Base-by-base conservation (phyloP, 1,284 basidiomycete species). In the Heterobasidion occidentale region DNA sequence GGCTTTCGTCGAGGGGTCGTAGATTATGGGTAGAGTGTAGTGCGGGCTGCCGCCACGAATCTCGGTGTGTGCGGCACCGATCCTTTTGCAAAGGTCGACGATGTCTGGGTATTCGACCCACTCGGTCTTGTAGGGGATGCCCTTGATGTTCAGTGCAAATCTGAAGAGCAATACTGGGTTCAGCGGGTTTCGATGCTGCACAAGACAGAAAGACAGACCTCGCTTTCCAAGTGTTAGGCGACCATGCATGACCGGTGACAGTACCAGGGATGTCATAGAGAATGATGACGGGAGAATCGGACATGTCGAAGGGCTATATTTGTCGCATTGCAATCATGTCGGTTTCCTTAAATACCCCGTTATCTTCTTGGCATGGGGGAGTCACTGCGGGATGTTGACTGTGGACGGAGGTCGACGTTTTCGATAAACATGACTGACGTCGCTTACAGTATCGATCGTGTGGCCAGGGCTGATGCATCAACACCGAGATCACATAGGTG, bases 101-200 rank as follows among this genome's bases (percentile, higher is more conserved):
- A 74, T 70, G 57, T 74, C 70, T 2, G 70, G 70, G 53, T 69
- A 73, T 54, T 71, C 68, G 44, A 74, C 59, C 70, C 70, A 74
- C 20, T 66, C 64, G 42, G 70, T 74, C 55, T 62, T 64, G 63
- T 67, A 69, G 1, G 67, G 60, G 7, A 74, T 55, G 9, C 65
- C 64, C 56, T 74, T 74, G 62, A 67, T 68, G 59, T 70, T 69
- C 36, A 75, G 58, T 1, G 65, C 60, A 44, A 67, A 64, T 46
- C 72, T 73, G 14, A 36, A 17, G 20, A 12, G 17, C 15, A 2
- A 34, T 17, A 52, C 9, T 42, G 12, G 9, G 9, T n/a, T 12
- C 34, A 34, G 35, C 5, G 19, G 27, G 33, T 9, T 17, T 20
- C 38, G 11, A n/a, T n/a, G 12, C 12, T 42, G 38, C 7, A n/a